phyloP scores from a whole-genome alignment of 2,329 filamentous ascomycete species.

The Pleomassaria siparia region DNA sequence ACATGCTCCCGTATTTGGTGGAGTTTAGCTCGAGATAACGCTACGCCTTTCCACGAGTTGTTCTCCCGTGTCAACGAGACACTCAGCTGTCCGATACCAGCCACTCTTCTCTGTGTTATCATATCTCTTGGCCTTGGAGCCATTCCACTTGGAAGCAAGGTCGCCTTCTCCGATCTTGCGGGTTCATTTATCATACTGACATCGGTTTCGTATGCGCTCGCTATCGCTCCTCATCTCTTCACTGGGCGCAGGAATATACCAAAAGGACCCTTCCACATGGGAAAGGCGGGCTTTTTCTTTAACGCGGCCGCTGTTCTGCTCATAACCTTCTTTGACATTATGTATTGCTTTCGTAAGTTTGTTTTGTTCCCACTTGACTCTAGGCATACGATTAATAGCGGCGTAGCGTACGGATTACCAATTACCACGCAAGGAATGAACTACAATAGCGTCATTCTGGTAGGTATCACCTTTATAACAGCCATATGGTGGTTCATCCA shows the following conservation, averaged over 20 bases:
- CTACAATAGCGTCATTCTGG: slow-evolving; percentile 58
- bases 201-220: slow-evolving; percentile 55
- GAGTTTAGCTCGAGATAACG: slow-evolving; percentile 59
- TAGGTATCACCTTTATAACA: slow-evolving; percentile 52
- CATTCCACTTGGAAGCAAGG: slow-evolving; percentile 63
- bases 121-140: slow-evolving; percentile 45
- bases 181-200: slow-evolving; percentile 58
- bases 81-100: slow-evolving; percentile 52
- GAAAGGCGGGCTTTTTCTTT: slow-evolving; percentile 52
- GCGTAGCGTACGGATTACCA: slow-evolving; percentile 47
- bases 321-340: slow-evolving; percentile 58
- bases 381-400: background rate
- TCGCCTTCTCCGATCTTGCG: slow-evolving; percentile 66
- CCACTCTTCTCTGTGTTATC: slow-evolving; percentile 52
- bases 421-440: slow-evolving; percentile 50
- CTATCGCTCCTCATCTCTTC: slow-evolving; percentile 55
- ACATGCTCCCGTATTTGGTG: slow-evolving; percentile 61
- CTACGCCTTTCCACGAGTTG: slow-evolving; percentile 52
- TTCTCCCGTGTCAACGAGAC: slow-evolving; percentile 48
- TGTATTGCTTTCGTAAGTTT: slow-evolving; percentile 61
- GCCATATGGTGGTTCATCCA: slow-evolving; percentile 55
- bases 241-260: slow-evolving; percentile 55
- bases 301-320: slow-evolving; percentile 55
- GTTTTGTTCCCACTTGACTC: slow-evolving; percentile 1
- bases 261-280: slow-evolving; percentile 57